Evolutionary conservation across 805 yeast species (phyloP), one percentile per base, ranked within the genome.

Genomic region (Schizosaccharomyces japonicus): DNA sequence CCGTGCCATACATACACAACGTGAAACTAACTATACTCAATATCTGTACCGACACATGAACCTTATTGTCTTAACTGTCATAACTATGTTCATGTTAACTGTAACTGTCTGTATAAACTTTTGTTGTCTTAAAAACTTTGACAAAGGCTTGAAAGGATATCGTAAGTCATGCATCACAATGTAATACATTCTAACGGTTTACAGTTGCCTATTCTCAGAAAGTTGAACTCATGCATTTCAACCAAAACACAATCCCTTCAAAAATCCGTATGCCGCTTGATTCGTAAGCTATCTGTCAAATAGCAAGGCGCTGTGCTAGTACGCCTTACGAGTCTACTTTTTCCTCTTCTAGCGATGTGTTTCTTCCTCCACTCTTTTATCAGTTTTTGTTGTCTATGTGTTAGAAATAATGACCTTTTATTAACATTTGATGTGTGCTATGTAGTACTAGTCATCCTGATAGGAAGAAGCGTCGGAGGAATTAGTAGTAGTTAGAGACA

Each of bases 41-140:
- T 60, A 60, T 50, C 46, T 53, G 17, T 66, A 71, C 0, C 70
- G 72, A 1, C 55, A 71, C 29, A 67, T 64, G 48, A 65, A 71
- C 15, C 56, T 70, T 33, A 59, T 69, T 3, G 54, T 63, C 0
- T 69, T 70, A 55, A 72, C 71, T 1, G 65, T 62, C 5, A 54
- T 70, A 29, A 66, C 71, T 1, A 51, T 67, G 6, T 50, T 65
- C 4, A 57, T 69, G 23, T 54, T 70, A 33, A n/a, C 62, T 7
- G 51, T 58, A 2, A 64, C 71, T 3, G 56, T 68, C 5, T 52
- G 50, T 25, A 54, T 53, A 44, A 56, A 58, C 4, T 28, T 56
- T n/a, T 33, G 51, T 25, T 60, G 63, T 50, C 52, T 51, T n/a
- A 15, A 29, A 21, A 58, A 58, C 45, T 61, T 60, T 50, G 52